These are phyloP conservation scores for Phytophthora cactorum DNA, from an alignment of 352 stramenopile species.

Conservation along the genomic window DNA sequence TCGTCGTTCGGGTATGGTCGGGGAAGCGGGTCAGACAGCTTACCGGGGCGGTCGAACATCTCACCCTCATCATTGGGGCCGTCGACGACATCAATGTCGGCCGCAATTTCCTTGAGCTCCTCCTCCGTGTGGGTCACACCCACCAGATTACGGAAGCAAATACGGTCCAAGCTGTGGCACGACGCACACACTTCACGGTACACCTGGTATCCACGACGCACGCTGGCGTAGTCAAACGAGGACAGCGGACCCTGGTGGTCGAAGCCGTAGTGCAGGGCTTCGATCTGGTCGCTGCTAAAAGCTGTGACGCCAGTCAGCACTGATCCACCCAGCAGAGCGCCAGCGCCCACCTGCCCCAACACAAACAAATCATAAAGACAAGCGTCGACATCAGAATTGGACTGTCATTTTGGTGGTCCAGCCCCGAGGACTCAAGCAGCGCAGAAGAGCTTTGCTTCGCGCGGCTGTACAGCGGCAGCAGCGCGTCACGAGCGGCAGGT, in stretches of 20 bases:
- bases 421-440: conserved; percentile 10
- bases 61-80: conserved; percentile 98
- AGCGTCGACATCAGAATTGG: conserved; percentile 16
- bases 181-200: conserved; percentile 99
- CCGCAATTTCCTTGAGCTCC: conserved; percentile 91
- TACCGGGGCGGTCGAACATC: conserved; percentile 99
- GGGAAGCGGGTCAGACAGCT: conserved; percentile 96
- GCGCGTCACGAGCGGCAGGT: no score
- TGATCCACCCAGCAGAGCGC: conserved; percentile 71
- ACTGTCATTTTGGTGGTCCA: conserved; percentile 79
- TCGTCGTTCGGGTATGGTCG: conserved; percentile 98
- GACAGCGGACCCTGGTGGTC: conserved; percentile 85
- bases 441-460: not conserved
- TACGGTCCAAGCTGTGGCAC: conserved; percentile 97
- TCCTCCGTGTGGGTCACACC: conserved; percentile 96
- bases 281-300: conserved; percentile 88
- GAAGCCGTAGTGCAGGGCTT: conserved; percentile 89
- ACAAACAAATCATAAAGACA: conserved; percentile 22
- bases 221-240: conserved; percentile 92
- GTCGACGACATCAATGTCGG: conserved; percentile 97
- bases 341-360: conserved; percentile 61
- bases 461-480: not conserved
- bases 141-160: conserved; percentile 98
- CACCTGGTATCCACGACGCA: conserved; percentile 99
- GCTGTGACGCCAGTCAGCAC: conserved; percentile 84